Evolutionary conservation across 768 basidiomycete species (phyloP), one percentile per base, ranked within the genome.

Genomic region (Agaricus blazei): DNA sequence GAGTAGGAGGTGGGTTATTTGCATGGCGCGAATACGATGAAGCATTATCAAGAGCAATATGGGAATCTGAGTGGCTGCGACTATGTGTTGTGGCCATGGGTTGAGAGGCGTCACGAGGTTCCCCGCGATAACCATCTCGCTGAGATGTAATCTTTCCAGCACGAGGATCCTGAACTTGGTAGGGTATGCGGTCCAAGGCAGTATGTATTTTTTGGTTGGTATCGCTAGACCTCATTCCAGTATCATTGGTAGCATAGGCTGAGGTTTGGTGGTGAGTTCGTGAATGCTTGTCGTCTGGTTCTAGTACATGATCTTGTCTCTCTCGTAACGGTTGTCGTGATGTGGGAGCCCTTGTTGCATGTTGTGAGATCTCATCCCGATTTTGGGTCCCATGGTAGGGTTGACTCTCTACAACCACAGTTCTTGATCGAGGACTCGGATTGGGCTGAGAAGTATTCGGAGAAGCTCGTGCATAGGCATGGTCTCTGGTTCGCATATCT

Each of bases 61-160:
- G 54, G 19, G 54, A 49, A 24, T 56, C 54, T 29, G 54, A 50
- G 14, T 48, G 48, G 31, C 48, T 49, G 44, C 54, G 54, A 44
- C 48, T 56, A 49, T 50, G 48, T 36, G 41, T 31, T 37, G 14
- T 36, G 31, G 48, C 11, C 43, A 50, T 15, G 27, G 31, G 19
- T n/a, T 56, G 54, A 50, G 54, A 4, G 12, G 5, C 15, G 26
- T 49, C 41, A 49, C 48, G 24, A 12, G 24, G 12, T 26, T 50
- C 29, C 37, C 31, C 44, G 12, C 34, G 54, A 31, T 24, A 41
- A 36, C 28, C 40, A 48, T 40, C 37, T 23, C 28, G 40, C 19
- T 54, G 53, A 41, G 54, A 50, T n/a, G 31, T 27, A 15, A 19
- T 36, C 48, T n/a, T 50, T 50, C 48, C 54, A 24, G 31, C 24